Percentiles rank a stretch among this genome's conserved stretches.
phyloP scores from a whole-genome alignment of 495 filamentous ascomycete species.

The Xylaria flabelliformis region DNA sequence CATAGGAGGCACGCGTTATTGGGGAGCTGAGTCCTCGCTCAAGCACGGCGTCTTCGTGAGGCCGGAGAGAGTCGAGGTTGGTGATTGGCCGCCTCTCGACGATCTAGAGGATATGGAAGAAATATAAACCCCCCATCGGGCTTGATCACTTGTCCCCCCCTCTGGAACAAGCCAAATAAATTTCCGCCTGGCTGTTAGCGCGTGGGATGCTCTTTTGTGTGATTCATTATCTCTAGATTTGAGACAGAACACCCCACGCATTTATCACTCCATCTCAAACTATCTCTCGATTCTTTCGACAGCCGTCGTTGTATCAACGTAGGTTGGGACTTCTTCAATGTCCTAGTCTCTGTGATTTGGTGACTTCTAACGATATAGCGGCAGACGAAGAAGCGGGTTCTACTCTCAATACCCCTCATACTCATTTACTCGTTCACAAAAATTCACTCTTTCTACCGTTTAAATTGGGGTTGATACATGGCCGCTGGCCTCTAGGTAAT shows the following conservation, averaged over 20 bases:
- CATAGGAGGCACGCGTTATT: conserved; percentile 78
- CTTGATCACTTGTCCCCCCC: neutral
- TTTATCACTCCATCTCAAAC: conserved; percentile 6
- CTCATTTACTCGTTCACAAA: neutral
- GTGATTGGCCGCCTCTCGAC: conserved; percentile 78
- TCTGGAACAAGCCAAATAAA: conserved; percentile 1
- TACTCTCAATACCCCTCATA: neutral
- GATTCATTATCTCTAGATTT: neutral
- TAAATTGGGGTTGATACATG: neutral
- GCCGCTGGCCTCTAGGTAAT: neutral
- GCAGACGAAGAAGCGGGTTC: neutral
- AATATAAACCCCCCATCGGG: conserved; percentile 58
- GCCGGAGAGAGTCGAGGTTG: conserved; percentile 87
- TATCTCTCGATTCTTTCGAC: neutral
- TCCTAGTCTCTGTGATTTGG: neutral
- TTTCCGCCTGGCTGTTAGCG: neutral
- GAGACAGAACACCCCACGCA: neutral
- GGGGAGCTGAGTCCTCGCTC: conserved; percentile 62
- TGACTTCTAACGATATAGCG: neutral
- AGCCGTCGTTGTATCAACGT: neutral
- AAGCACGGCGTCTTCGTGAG: conserved; percentile 88
- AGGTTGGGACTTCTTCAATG: neutral
- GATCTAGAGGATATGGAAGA: conserved; percentile 89
- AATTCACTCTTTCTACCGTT: neutral
- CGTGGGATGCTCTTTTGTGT: neutral